A percentile compares a stretch with the other conserved stretches of the same genome.
phyloP scores from a whole-genome alignment of 345 rosid genomes.

The Salix exigua region DNA sequence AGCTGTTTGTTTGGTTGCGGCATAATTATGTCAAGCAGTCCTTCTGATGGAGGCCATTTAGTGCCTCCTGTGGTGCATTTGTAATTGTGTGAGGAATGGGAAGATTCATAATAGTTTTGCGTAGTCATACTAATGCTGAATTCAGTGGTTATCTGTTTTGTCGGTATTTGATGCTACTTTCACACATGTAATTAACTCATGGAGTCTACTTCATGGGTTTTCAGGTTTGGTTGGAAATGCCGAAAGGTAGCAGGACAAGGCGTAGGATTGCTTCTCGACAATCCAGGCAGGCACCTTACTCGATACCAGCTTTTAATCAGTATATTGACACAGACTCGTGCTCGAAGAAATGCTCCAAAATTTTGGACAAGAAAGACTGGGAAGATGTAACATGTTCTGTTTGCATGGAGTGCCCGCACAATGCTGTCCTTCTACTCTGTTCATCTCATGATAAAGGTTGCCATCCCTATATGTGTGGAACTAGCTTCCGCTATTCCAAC shows the following conservation, averaged over 20 bases:
- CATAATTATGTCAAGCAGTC: not conserved
- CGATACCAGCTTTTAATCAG: conserved; percentile 32
- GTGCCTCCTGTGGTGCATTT: not conserved
- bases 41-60: not conserved
- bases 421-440: conserved; percentile 94
- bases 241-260: conserved; percentile 56
- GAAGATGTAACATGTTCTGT: conserved; percentile 84
- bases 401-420: conserved; percentile 97
- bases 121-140: not conserved
- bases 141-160: not conserved
- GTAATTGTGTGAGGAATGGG: not conserved
- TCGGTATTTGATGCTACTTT: not conserved
- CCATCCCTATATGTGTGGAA: conserved; percentile 97
- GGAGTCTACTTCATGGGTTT: not conserved
- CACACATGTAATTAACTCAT: not conserved
- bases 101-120: not conserved
- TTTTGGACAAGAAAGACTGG: conserved; percentile 71
- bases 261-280: conserved; percentile 51
- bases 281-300: conserved; percentile 52
- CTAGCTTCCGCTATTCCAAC: conserved; percentile 88
- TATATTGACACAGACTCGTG: conserved; percentile 30
- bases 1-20: not conserved
- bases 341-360: conserved; percentile 45
- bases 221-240: conserved; percentile 39
- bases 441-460: conserved; percentile 98